These are phyloP conservation scores for Rhododendron mucronatum DNA, from an alignment of 148 eudicot genomes.

Conservation along the genomic window DNA sequence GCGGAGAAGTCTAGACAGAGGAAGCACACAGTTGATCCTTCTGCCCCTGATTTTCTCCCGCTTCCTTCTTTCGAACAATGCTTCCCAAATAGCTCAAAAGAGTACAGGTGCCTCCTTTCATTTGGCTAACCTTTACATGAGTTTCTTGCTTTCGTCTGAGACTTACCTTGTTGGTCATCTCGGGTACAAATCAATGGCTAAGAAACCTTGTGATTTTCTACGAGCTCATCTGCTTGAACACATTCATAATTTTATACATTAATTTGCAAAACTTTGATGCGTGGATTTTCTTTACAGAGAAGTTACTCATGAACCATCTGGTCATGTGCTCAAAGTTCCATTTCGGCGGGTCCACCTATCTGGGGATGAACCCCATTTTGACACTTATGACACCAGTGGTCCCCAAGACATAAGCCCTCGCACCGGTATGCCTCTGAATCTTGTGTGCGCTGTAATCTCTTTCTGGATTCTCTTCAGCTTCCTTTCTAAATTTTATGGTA, in stretches of 20 bases:
- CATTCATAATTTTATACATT: neutral
- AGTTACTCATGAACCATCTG: conserved; percentile 67
- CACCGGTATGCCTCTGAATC: conserved; percentile 39
- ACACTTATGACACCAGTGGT: conserved; percentile 93
- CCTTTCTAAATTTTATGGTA: neutral
- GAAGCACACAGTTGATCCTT: conserved; percentile 86
- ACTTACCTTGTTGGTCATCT: neutral
- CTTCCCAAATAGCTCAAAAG: conserved; percentile 90
- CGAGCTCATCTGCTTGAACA: neutral
- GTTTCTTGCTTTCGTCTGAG: neutral
- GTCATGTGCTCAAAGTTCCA: conserved; percentile 83
- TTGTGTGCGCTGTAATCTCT: neutral
- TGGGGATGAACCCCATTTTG: conserved; percentile 92
- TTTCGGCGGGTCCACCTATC: conserved; percentile 84
- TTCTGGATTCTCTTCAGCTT: neutral
- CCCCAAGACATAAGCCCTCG: conserved; percentile 83
- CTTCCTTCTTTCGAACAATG: conserved; percentile 92
- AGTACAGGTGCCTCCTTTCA: conserved; percentile 46
- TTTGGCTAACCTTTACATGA: neutral
- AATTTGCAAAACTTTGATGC: conserved; percentile 8
- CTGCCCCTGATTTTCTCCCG: conserved; percentile 89
- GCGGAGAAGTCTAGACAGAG: conserved; percentile 42
- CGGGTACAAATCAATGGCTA: neutral
- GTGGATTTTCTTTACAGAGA: conserved; percentile 46
- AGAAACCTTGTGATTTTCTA: neutral